Conservation (phyloP, 345 rosid species). For the Murraya koenigii region DNA sequence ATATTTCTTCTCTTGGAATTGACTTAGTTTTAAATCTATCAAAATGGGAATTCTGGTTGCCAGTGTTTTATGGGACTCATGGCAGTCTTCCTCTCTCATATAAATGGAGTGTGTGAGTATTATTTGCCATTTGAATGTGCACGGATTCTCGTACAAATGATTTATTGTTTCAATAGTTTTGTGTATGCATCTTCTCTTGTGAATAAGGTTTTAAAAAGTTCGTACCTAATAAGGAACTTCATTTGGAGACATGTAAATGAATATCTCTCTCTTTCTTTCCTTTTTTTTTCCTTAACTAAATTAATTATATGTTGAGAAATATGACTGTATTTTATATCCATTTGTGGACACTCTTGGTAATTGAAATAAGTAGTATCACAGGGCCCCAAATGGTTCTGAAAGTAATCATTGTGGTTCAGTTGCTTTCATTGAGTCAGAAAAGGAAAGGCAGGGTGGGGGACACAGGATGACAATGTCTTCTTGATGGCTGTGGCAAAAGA, state of each 20-base stretch:
- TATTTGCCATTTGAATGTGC: no score
- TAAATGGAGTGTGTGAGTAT: no score
- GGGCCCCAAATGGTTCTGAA: background rate
- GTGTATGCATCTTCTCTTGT: background rate
- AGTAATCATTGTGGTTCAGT: background rate
- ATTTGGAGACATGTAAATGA: background rate
- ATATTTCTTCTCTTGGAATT: conserved; percentile 6
- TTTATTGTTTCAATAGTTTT: background rate
- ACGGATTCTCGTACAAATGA: no score
- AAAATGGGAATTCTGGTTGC: background rate
- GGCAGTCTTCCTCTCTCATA: no score
- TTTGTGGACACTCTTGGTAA: background rate
- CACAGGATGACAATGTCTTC: background rate
- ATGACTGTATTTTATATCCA: background rate
- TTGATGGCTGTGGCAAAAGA: no score
- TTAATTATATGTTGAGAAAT: background rate
- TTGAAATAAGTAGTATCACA: background rate
- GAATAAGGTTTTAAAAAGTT: background rate
- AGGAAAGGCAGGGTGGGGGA: background rate
- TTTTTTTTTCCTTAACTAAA: no score
- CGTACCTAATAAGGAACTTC: no score
- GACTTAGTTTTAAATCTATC: background rate
- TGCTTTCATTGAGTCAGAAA: background rate
- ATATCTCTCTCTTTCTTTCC: background rate
- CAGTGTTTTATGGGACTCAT: background rate